These are phyloP conservation scores for Atalantia buxifolia DNA, from an alignment of 345 rosid species.

Conservation along the genomic window DNA sequence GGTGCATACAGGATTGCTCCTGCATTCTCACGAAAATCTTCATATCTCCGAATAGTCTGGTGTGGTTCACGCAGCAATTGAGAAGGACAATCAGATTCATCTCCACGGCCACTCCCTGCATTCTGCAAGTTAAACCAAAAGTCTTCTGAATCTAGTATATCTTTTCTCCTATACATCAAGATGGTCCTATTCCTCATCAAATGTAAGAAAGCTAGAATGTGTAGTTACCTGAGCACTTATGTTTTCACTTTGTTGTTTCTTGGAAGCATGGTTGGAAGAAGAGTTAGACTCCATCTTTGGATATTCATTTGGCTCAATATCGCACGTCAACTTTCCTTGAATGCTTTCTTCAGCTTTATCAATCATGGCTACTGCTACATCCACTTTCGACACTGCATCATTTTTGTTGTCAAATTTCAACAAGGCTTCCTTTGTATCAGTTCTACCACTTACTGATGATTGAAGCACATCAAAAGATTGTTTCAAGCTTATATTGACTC, in stretches of 20 bases:
- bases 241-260: constrained; percentile 22
- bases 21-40: constrained; percentile 19
- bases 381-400: constrained; percentile 6
- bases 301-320: constrained; percentile 10
- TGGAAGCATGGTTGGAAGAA: constrained; percentile 15
- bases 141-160: background rate
- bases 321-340: constrained; percentile 18
- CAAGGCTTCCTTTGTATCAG: constrained; percentile 1
- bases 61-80: constrained; percentile 13
- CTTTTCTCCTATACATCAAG: background rate
- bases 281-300: constrained; percentile 18
- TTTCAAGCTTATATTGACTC: constrained; percentile 6
- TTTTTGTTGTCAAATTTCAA: constrained; percentile 11
- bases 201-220: background rate
- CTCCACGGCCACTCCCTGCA: background rate
- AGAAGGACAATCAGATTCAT: constrained; percentile 8
- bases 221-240: constrained; percentile 31
- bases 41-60: constrained; percentile 20
- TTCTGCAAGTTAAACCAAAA: constrained; percentile 11
- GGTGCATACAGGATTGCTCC: constrained; percentile 8
- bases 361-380: constrained; percentile 1
- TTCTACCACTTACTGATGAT: constrained; percentile 15
- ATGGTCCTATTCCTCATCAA: background rate
- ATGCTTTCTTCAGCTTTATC: constrained; percentile 14
- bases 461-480: constrained; percentile 16